Evolutionary conservation across 2,329 filamentous ascomycete genomes (phyloP).

Genomic region (Fusarium sp.): DNA sequence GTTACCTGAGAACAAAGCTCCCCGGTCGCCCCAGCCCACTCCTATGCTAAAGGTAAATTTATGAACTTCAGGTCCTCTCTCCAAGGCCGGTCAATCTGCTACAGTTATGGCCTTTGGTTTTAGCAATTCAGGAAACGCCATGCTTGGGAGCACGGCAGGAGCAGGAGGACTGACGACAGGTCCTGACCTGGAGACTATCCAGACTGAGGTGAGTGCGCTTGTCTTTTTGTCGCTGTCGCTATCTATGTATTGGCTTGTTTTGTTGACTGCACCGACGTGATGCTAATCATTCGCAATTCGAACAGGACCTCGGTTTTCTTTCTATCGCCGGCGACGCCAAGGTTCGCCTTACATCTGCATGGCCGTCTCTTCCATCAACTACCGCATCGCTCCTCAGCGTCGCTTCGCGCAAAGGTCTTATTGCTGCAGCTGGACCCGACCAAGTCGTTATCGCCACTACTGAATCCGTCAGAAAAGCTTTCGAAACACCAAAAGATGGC

Average conservation of each 20-base stretch:
- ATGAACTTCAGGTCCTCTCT: conserved; percentile 47
- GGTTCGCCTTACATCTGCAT: conserved; percentile 82
- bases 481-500: conserved; percentile 69
- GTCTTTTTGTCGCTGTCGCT: conserved; percentile 4
- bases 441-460: conserved; percentile 81
- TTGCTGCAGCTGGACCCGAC: conserved; percentile 90
- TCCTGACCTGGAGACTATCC: conserved; percentile 79
- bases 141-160: conserved; percentile 56
- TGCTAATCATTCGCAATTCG: conserved; percentile 41
- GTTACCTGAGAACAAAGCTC: conserved; percentile 36
- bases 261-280: conserved; percentile 28
- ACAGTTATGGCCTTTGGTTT: conserved; percentile 75
- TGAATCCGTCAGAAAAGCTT: conserved; percentile 80
- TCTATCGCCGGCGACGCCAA: conserved; percentile 84
- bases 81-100: conserved; percentile 53
- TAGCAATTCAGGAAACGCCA: conserved; percentile 60
- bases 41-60: conserved; percentile 47
- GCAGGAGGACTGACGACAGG: conserved; percentile 61
- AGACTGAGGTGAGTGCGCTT: conserved; percentile 76
- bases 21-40: conserved; percentile 38
- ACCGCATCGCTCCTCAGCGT: conserved; percentile 87
- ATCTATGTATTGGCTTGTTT: conserved; percentile 20
- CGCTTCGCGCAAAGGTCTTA: conserved; percentile 81
- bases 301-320: conserved; percentile 81
- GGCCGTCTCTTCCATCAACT: conserved; percentile 80